These are phyloP conservation scores for Fusarium napiforme DNA, from an alignment of 2,329 filamentous ascomycete genomes.

Conservation along the genomic window DNA sequence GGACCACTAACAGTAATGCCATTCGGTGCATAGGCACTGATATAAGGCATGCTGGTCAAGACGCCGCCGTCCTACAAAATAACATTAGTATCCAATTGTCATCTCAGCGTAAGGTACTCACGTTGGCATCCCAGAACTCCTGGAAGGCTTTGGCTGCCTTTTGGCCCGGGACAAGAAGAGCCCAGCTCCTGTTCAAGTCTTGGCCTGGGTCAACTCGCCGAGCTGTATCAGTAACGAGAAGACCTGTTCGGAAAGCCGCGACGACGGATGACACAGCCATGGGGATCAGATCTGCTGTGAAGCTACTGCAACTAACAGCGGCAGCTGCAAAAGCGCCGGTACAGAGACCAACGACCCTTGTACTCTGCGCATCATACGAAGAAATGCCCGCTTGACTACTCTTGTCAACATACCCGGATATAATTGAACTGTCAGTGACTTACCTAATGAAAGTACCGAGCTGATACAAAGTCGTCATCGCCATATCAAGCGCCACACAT, in stretches of 20 bases:
- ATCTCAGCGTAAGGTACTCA: background rate
- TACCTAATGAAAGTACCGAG: constrained; percentile 36
- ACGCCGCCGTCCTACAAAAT: background rate
- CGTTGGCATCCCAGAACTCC: constrained; percentile 1
- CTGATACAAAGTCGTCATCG: constrained; percentile 36
- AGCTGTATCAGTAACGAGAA: constrained; percentile 29
- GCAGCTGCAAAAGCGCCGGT: constrained; percentile 38
- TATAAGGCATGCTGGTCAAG: constrained; percentile 33
- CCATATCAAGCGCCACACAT: constrained; percentile 38
- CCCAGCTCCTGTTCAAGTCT: constrained; percentile 30
- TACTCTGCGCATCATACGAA: constrained; percentile 30
- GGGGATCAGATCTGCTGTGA: constrained; percentile 28
- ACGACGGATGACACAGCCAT: constrained; percentile 30
- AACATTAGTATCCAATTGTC: background rate
- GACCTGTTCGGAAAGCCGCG: constrained; percentile 29
- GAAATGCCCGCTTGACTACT: constrained; percentile 17
- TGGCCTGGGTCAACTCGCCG: constrained; percentile 11
- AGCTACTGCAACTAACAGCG: constrained; percentile 35
- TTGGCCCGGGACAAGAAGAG: constrained; percentile 27
- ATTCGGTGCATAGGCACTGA: constrained; percentile 35
- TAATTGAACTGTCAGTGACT: rapidly evolving
- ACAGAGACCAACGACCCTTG: constrained; percentile 34
- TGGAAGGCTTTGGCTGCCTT: constrained; percentile 5
- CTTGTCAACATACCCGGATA: too few species aligned
- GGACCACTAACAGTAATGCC: constrained; percentile 36